Percentiles rank a stretch among this genome's conserved stretches.
These are phyloP conservation scores for Beta macrorhiza DNA, from an alignment of 179 eudicot genomes.

Conservation along the genomic window DNA sequence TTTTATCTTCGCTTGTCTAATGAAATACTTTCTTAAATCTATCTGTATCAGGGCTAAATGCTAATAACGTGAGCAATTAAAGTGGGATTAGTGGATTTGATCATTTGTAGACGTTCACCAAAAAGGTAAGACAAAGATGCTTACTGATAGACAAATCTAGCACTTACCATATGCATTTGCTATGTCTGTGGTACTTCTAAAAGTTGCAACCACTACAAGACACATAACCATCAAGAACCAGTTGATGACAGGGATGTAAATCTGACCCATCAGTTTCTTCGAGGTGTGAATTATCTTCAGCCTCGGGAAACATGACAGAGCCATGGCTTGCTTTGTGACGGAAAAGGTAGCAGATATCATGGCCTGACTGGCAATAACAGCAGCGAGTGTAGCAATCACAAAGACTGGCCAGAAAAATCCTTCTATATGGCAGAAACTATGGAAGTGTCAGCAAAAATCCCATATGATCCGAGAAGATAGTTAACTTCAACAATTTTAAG, in stretches of 20 bases:
- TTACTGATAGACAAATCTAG: too few relatives aligned
- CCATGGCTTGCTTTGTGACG: conserved; percentile 84
- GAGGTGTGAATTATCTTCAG: conserved; percentile 90
- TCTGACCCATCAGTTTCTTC: conserved; percentile 80
- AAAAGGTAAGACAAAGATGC: conserved; percentile 7
- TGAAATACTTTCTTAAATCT: neutral
- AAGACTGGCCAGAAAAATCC: conserved; percentile 88
- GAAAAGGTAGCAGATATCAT: conserved; percentile 97
- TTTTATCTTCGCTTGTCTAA: too few relatives aligned
- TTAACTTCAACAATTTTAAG: neutral
- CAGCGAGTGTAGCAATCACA: conserved; percentile 83
- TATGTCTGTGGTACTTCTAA: conserved; percentile 71
- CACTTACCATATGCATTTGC: conserved; percentile 88
- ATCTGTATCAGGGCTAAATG: neutral
- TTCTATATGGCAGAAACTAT: conserved; percentile 27
- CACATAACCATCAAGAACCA: conserved; percentile 97
- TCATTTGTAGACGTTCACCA: neutral
- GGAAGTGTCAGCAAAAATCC: conserved; percentile 19
- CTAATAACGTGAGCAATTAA: neutral
- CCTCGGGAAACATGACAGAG: conserved; percentile 92
- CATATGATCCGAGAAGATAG: neutral
- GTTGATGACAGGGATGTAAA: conserved; percentile 90
- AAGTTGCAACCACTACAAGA: conserved; percentile 68
- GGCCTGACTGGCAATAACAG: conserved; percentile 90
- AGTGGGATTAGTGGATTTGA: too few relatives aligned